Evolutionary conservation across 2,329 filamentous ascomycete genomes (phyloP).

Genomic region (Lachnellula cervina): DNA sequence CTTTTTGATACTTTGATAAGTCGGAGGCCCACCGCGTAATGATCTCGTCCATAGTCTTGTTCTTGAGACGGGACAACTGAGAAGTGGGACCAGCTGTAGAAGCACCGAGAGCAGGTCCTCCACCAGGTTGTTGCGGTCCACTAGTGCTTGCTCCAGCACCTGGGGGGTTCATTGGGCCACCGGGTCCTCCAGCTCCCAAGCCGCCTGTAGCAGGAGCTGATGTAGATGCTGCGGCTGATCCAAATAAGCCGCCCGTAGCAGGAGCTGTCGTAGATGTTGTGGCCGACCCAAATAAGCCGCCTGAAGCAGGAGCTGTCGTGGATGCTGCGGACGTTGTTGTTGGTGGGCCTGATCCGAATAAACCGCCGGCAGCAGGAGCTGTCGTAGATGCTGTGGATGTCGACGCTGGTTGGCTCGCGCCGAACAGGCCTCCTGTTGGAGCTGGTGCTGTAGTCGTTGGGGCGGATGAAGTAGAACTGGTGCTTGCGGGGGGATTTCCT

Average conservation of each 20-base stretch:
- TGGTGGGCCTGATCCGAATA: conserved; percentile 9
- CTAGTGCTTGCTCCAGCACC: conserved; percentile 19
- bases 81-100: conserved; percentile 79
- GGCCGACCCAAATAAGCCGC: conserved; percentile 8
- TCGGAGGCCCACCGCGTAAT: conserved; percentile 96
- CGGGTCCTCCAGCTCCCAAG: conserved; percentile 8
- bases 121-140: conserved; percentile 8
- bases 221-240: conserved; percentile 13
- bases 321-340: conserved; percentile 11
- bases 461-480: conserved; percentile 4
- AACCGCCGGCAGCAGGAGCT: conserved; percentile 12
- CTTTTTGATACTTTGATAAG: conserved; percentile 91
- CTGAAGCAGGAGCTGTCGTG: conserved; percentile 13
- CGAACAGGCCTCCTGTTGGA: conserved; percentile 7
- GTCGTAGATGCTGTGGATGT: conserved; percentile 3
- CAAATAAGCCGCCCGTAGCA: conserved; percentile 13
- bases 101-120: conserved; percentile 48
- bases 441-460: conserved; percentile 4
- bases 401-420: not conserved
- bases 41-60: conserved; percentile 99
- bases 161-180: not conserved
- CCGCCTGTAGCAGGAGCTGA: conserved; percentile 11
- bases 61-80: conserved; percentile 85
- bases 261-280: conserved; percentile 9
- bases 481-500: not conserved